Base-by-base conservation (phyloP, 2,329 filamentous ascomycete species). In the Raffaelea albimanens region DNA sequence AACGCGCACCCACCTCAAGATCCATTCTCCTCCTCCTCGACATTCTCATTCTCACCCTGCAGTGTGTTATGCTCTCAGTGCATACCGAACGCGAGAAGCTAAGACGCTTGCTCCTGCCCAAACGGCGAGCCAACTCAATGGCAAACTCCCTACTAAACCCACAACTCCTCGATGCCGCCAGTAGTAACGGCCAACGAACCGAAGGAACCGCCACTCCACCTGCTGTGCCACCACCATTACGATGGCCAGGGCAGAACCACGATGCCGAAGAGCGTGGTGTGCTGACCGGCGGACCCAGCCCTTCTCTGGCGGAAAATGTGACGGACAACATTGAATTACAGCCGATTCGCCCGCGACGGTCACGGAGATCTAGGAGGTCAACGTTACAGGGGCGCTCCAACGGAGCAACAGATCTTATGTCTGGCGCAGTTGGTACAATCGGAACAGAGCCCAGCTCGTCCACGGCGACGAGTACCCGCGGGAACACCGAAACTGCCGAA, bases 51-150 rank as follows among this genome's bases (percentile, higher is more conserved):
- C 56, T 83, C 36, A 63, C 61, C 2, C 56, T 83, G 14, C 82
- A 85, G 59, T 78, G 76, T 52, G 60, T 83, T 40, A 82, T 84
- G 80, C 61, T 85, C 49, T 69, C 78, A 3, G 72, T 83, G 11
- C 78, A 80, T 56, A 68, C 75, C 41, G 77, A 83, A 56, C 69
- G 74, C 52, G 78, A 82, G 55, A 71, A 69, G 48, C 63, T 83
- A 20, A 69, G 73, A 29, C 69, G 72, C 44, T 62, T 66, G 14
- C 64, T 78, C 7, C 67, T 66, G 43, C 63, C 46, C 8, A 38
- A 38, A 16, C 34, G 34, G 13, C 34, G 34, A 8, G 9, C 14
- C 8, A 38, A 8, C n/a, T n/a, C 34, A 13, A 13, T 29, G 7
- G 13, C 25, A 7, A 29, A 29, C 25, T 7, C 25, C 13, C 25